phyloP scores from a whole-genome alignment of 345 rosid genomes.

The Linum lewisii region DNA sequence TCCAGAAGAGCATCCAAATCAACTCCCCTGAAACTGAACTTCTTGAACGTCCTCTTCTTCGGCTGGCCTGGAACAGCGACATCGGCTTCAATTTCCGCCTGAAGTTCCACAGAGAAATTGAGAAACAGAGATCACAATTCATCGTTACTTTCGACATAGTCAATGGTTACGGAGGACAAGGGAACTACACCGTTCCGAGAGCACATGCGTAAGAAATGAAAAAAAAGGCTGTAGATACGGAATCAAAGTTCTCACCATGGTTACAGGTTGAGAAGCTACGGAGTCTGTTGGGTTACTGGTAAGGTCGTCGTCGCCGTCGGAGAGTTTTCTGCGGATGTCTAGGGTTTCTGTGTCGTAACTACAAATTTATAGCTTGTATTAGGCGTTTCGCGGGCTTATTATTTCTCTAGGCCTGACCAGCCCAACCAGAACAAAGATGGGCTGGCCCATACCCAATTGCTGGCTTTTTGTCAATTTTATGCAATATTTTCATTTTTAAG shows the following conservation, averaged over 20 bases:
- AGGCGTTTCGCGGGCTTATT: too few relatives aligned
- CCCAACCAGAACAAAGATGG: too few relatives aligned
- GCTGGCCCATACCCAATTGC: too few relatives aligned
- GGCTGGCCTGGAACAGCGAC: background rate
- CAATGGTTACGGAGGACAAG: too few relatives aligned
- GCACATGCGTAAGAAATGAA: too few relatives aligned
- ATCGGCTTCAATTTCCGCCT: background rate
- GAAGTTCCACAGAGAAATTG: background rate
- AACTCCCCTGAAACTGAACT: background rate
- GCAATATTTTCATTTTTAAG: too few relatives aligned
- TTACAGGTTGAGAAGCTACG: background rate
- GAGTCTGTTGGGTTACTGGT: background rate
- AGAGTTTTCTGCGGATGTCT: background rate
- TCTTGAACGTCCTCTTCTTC: background rate
- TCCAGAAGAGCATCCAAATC: background rate
- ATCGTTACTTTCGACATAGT: too few relatives aligned
- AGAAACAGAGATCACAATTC: background rate
- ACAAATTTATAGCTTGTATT: too few relatives aligned
- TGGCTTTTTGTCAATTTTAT: too few relatives aligned
- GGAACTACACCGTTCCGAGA: too few relatives aligned
- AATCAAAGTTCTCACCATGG: background rate
- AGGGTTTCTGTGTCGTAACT: background rate
- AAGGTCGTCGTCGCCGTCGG: background rate
- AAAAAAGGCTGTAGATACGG: background rate
- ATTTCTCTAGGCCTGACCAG: too few relatives aligned